Evolutionary conservation across 2,329 filamentous ascomycete genomes (phyloP), one percentile per base, ranked within the genome.

Genomic region (Trichoderma sp.): DNA sequence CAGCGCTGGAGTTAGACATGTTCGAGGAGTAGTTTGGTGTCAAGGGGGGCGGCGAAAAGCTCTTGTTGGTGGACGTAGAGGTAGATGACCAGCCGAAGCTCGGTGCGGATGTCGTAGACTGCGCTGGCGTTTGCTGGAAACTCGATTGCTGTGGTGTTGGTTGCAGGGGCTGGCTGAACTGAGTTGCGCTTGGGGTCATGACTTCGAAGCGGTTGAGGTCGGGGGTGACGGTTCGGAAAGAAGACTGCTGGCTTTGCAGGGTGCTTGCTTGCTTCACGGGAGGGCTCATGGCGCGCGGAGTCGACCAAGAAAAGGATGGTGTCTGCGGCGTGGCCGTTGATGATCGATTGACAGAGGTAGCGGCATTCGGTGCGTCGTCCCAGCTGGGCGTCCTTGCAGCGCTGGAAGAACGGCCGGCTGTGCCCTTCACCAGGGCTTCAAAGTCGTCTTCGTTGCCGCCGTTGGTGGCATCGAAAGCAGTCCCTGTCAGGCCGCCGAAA

Each of bases 381-480:
- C 87, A 89, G 66, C 84, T 82, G 1, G 77, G 72, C 56, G 78
- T 76, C 71, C 85, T 83, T 34, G 43, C 28, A n/a, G 83, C 54
- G 74, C 83, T 78, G 0, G 82, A 76, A 46, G 80, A 80, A 14
- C 70, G 71, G 24, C 76, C 79, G 32, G 76, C 73, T 24, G 79
- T 80, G 10, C 95, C 95, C 75, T 96, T 93, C 63, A 99, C 94
- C 2, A 99, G 87, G 2, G 88, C 88, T 77, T 97, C 94, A 75
- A 98, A 99, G 76, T 96, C 93, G 69, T 91, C 87, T 59, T 91
- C 85, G 3, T 83, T 84, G 4, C 85, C 83, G 10, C 85, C 84
- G 59, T 84, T 86, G 52, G 82, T 76, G 3, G 78, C 75, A 61
- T 88, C 84, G 67, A 89, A 86, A 0, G 83, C 80, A 2, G 85